Conservation (phyloP, 805 yeast species). For the Metschnikowia cerradonensis region DNA sequence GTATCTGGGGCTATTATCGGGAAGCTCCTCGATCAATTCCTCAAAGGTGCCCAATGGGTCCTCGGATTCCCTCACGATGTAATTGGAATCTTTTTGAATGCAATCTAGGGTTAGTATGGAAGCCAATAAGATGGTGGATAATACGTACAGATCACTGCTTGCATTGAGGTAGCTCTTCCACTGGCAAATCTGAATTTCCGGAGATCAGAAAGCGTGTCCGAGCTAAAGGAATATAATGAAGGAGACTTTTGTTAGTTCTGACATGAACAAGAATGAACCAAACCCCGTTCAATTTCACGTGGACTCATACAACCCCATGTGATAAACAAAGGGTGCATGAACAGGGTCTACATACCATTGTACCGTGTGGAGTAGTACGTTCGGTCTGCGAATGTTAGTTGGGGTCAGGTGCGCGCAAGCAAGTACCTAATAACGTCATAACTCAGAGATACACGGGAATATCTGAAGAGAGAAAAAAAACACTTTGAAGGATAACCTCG, state of each 20-base stretch:
- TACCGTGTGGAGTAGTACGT: neutral
- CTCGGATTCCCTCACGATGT: constrained; percentile 45
- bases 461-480: neutral
- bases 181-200: constrained; percentile 73
- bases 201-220: constrained; percentile 55
- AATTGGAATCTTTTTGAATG: constrained; percentile 54
- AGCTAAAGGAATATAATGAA: constrained; percentile 57
- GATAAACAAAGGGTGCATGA: neutral
- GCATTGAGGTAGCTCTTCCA: constrained; percentile 56
- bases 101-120: constrained; percentile 30
- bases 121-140: neutral
- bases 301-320: neutral
- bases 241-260: constrained; percentile 17
- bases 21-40: constrained; percentile 69
- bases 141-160: constrained; percentile 57
- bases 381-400: neutral
- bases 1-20: constrained; percentile 78
- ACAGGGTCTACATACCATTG: constrained; percentile 1
- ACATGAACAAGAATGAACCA: neutral
- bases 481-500: neutral
- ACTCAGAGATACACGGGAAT: neutral
- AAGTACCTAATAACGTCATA: neutral
- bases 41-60: constrained; percentile 49
- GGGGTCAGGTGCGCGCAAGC: constrained; percentile 2
- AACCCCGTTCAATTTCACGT: neutral